Conservation (phyloP, 2,329 filamentous ascomycete genomes). For the Dactylellina haptotyla region DNA sequence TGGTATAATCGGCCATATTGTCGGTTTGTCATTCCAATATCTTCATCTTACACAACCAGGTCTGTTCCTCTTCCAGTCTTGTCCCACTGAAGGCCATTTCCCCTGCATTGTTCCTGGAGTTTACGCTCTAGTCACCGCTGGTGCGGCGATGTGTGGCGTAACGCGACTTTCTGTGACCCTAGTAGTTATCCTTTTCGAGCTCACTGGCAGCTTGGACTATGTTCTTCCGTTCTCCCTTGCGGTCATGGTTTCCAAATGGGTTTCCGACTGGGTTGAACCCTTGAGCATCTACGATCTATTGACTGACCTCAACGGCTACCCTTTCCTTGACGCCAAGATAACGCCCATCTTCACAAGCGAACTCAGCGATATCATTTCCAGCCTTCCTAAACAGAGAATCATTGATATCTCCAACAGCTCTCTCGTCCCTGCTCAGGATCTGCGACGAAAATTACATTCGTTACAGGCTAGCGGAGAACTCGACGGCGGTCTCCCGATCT, state of each 20-base stretch:
- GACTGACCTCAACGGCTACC: constrained; percentile 96
- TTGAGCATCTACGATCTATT: constrained; percentile 94
- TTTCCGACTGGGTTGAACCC: constrained; percentile 92
- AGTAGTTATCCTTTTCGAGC: constrained; percentile 92
- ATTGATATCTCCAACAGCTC: constrained; percentile 90
- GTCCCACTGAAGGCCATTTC: constrained; percentile 75
- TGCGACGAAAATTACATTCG: constrained; percentile 82
- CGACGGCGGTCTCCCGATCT: constrained; percentile 88
- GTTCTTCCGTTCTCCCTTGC: constrained; percentile 93
- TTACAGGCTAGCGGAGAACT: constrained; percentile 87
- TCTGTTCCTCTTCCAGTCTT: constrained; percentile 78
- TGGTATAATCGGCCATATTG: constrained; percentile 84
- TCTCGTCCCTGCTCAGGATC: constrained; percentile 77
- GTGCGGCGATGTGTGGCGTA: constrained; percentile 97
- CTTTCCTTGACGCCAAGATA: constrained; percentile 95
- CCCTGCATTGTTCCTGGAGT: constrained; percentile 96
- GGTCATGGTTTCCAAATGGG: constrained; percentile 97
- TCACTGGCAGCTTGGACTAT: constrained; percentile 93
- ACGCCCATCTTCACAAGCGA: constrained; percentile 90
- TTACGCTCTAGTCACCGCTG: constrained; percentile 86
- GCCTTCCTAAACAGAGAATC: constrained; percentile 76
- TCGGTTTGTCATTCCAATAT: constrained; percentile 55
- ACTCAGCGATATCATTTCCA: constrained; percentile 84
- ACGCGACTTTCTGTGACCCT: constrained; percentile 92
- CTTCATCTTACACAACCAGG: constrained; percentile 67